A percentile compares a stretch with the other conserved stretches of the same genome.
These are phyloP conservation scores for Termitomyces titanicus DNA, from an alignment of 768 basidiomycete genomes.

Conservation along the genomic window DNA sequence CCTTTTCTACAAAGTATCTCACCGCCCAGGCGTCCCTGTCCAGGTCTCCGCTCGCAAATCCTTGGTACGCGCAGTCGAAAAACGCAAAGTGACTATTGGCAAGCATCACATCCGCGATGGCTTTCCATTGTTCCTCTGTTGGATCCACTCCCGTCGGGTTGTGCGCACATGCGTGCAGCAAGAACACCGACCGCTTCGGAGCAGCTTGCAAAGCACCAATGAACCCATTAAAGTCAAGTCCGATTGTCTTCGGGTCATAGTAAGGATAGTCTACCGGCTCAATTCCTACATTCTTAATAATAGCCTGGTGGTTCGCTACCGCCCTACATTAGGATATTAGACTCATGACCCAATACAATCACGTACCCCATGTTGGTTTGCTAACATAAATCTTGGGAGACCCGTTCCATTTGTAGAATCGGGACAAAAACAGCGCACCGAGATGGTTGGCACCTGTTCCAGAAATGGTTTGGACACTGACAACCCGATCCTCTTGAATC, in stretches of 20 bases:
- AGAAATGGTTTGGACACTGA: constrained; percentile 89
- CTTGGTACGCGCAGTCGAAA: constrained; percentile 97
- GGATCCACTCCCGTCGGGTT: constrained; percentile 98
- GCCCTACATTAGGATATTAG: not conserved
- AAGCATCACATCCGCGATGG: constrained; percentile 69
- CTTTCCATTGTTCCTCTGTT: constrained; percentile 80
- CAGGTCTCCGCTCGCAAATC: constrained; percentile 91
- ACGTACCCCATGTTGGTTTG: constrained; percentile 91
- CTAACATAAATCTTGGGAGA: constrained; percentile 78
- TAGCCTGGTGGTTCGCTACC: constrained; percentile 85
- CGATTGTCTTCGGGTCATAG: constrained; percentile 88
- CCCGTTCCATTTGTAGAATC: constrained; percentile 74
- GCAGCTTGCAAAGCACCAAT: constrained; percentile 57
- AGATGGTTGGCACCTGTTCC: constrained; percentile 97
- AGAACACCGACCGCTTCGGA: constrained; percentile 75
- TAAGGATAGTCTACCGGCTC: constrained; percentile 89
- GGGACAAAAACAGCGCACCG: constrained; percentile 80
- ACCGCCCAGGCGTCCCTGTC: constrained; percentile 92
- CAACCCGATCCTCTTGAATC: constrained; percentile 65
- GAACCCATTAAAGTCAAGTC: constrained; percentile 76
- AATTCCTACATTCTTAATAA: constrained; percentile 89
- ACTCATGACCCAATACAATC: not conserved
- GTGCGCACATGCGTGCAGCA: constrained; percentile 93
- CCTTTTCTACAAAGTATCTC: constrained; percentile 74
- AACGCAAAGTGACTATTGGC: constrained; percentile 81